Percentiles rank a stretch among this genome's conserved stretches.
phyloP scores from a whole-genome alignment of 441 rosid species.

The Biscutella laevigata region DNA sequence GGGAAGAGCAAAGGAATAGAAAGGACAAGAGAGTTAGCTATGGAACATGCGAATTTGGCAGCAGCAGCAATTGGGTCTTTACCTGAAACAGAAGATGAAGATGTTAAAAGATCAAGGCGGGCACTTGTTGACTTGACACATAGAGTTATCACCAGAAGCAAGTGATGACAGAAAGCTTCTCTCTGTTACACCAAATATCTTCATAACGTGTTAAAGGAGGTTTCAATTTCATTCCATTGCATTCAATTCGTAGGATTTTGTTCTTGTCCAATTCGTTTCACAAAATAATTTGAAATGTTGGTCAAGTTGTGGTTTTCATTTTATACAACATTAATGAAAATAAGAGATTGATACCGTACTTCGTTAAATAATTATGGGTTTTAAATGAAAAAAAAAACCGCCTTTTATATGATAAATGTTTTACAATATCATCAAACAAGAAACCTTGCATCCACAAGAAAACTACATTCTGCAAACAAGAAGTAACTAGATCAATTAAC shows the following conservation, averaged over 20 bases:
- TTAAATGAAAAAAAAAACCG: too few species aligned
- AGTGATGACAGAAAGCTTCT: constrained; percentile 26
- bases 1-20: constrained; percentile 82
- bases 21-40: constrained; percentile 64
- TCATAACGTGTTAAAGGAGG: too few species aligned
- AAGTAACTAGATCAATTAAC: too few species aligned
- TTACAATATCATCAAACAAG: too few species aligned
- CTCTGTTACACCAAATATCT: not conserved
- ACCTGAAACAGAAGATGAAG: constrained; percentile 57
- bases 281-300: constrained; percentile 14
- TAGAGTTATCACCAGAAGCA: constrained; percentile 66
- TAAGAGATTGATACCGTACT: not conserved
- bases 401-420: too few species aligned
- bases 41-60: constrained; percentile 62
- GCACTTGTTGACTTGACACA: constrained; percentile 78
- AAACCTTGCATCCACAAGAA: too few species aligned
- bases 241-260: constrained; percentile 25
- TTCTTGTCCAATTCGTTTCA: constrained; percentile 16
- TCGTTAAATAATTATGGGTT: too few species aligned
- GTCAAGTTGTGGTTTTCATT: constrained; percentile 10
- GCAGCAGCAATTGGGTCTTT: constrained; percentile 59
- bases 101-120: constrained; percentile 60
- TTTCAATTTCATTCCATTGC: constrained; percentile 19
- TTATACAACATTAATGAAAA: not conserved
- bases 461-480: too few species aligned